Conservation (phyloP, 495 filamentous ascomycete species). For the Penicillium daleae region DNA sequence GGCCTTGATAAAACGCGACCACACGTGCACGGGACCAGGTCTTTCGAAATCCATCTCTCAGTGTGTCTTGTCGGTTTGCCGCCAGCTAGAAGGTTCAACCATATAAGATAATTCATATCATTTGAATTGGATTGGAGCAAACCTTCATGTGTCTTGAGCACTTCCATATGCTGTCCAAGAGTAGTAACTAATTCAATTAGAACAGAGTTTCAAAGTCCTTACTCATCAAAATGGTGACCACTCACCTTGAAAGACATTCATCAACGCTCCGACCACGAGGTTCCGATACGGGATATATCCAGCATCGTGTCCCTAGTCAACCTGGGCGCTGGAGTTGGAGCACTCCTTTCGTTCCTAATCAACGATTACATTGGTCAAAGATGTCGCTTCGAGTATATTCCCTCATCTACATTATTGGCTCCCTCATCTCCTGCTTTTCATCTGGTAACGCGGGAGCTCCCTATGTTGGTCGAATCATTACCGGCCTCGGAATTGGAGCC, state of each 20-base stretch:
- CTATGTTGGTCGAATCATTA: constrained; percentile 21
- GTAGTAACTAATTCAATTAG: neutral
- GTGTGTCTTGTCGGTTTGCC: neutral
- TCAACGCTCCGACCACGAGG: neutral
- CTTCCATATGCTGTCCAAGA: neutral
- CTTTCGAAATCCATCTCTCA: neutral
- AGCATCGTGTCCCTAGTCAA: constrained; percentile 29
- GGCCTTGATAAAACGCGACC: neutral
- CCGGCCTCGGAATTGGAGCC: constrained; percentile 25
- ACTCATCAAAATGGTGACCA: neutral
- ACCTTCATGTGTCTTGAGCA: neutral
- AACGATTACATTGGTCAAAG: constrained; percentile 26
- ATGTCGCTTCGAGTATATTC: constrained; percentile 22
- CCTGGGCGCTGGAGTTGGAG: constrained; percentile 23
- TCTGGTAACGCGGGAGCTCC: constrained; percentile 7
- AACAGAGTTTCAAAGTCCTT: neutral
- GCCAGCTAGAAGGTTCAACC: neutral
- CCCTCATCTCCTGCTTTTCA: constrained; percentile 10
- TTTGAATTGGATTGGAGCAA: neutral
- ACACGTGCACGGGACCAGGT: neutral
- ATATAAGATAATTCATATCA: neutral
- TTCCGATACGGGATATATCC: neutral
- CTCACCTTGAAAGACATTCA: neutral
- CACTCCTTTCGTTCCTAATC: constrained; percentile 22
- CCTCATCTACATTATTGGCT: constrained; percentile 21